Evolutionary conservation across 176 grass and related monocot species (phyloP).

Genomic region (Juncus effusus): DNA sequence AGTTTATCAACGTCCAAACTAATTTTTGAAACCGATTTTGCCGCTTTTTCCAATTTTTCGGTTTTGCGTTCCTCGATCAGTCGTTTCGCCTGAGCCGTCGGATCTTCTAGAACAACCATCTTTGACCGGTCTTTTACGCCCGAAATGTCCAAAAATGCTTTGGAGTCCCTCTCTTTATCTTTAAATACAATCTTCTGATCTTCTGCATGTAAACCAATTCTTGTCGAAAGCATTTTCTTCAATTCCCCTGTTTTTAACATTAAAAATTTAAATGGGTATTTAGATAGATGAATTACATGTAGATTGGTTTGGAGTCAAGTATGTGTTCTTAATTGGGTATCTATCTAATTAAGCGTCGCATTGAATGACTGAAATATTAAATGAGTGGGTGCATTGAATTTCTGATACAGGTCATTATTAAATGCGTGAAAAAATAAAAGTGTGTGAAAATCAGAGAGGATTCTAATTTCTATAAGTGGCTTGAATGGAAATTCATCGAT

Average conservation of each 20-base stretch:
- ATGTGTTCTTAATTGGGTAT: background rate
- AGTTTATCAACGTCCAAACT: constrained; percentile 79
- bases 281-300: too few species aligned
- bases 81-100: constrained; percentile 65
- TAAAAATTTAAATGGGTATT: background rate
- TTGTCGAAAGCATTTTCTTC: constrained; percentile 67
- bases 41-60: constrained; percentile 61
- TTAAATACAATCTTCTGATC: constrained; percentile 90
- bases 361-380: background rate
- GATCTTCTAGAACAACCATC: constrained; percentile 70
- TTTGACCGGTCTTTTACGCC: constrained; percentile 90
- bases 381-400: too few species aligned
- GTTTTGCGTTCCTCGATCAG: constrained; percentile 61
- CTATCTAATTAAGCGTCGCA: background rate
- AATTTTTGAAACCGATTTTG: constrained; percentile 62
- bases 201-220: constrained; percentile 71
- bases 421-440: too few species aligned
- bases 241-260: constrained; percentile 60
- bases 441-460: too few species aligned
- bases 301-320: background rate
- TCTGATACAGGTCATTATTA: too few species aligned
- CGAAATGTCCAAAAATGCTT: constrained; percentile 67
- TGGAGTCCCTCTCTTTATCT: constrained; percentile 79
- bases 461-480: too few species aligned
- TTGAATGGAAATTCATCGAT: too few species aligned